Evolutionary conservation across 1,284 basidiomycete genomes (phyloP), one percentile per base, ranked within the genome.

Genomic region (Xerocomus nothofagi): DNA sequence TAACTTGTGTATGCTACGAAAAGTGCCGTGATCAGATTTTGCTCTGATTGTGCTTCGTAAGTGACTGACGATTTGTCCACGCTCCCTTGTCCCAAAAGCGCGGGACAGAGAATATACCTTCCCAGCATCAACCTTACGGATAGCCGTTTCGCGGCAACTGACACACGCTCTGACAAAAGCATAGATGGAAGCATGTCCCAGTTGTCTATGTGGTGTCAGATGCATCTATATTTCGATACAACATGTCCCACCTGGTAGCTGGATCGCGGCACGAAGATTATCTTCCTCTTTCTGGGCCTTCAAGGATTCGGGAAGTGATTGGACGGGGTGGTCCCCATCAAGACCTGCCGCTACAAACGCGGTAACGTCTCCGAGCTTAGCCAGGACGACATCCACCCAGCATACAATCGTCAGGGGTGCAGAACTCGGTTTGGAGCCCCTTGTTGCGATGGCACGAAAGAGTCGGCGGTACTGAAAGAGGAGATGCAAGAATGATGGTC

Each of bases 381-480:
- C 74, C n/a, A 89, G 62, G 18, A 87, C 50, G 38, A 74, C 64
- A 51, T 89, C 86, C 6, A 81, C 78, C 82, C 82, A 87, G 59
- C 78, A 84, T 41, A 82, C 66, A 23, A 78, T 54, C 6, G 71
- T 62, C 2, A 71, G 65, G 18, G 67, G 48, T 10, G 57, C 46
- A 20, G 56, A 53, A 11, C 47, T 53, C 18, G 50, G 51, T 12
- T 50, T 44, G 14, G 61, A 47, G 39, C 67, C 60, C 20, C 63
- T 65, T 4, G 67, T 60, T 29, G 77, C 78, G 41, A 80, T 70
- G 30, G 50, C 47, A 44, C 74, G 77, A 56, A 81, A 79, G 17
- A 72, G 57, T 44, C 61, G 69, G 49, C 84, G 68, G 51, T 78
- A 75, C 26, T 70, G 63, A 53, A 86, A 80, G n/a, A 87, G 62